Evolutionary conservation across 805 yeast genomes (phyloP).

Genomic region (Nadsonia fulvescens): DNA sequence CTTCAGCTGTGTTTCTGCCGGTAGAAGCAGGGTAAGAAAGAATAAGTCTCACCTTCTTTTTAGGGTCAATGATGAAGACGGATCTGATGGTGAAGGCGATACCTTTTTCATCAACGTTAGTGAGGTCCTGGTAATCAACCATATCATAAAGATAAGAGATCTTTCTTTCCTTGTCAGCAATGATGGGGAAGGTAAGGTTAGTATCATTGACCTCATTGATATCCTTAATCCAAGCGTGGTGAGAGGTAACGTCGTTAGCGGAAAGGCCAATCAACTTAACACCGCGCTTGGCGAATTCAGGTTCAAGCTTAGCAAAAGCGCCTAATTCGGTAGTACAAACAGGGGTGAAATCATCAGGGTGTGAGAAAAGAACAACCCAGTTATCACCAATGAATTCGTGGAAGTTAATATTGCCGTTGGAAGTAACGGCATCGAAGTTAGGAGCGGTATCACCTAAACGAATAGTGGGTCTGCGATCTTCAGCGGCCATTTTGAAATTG

Average conservation of each 20-base stretch:
- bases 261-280: constrained; percentile 83
- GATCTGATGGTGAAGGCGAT: constrained; percentile 79
- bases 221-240: constrained; percentile 82
- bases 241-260: constrained; percentile 70
- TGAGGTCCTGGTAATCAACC: constrained; percentile 77
- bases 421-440: constrained; percentile 68
- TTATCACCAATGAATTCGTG: constrained; percentile 72
- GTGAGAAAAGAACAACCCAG: constrained; percentile 83
- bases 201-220: constrained; percentile 74
- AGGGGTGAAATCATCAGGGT: constrained; percentile 94
- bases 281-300: constrained; percentile 74
- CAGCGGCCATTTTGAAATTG: no score
- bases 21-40: constrained; percentile 84
- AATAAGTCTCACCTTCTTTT: constrained; percentile 71
- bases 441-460: constrained; percentile 82
- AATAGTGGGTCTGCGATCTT: no score
- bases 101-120: constrained; percentile 51
- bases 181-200: constrained; percentile 70
- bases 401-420: constrained; percentile 71
- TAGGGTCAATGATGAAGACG: constrained; percentile 80
- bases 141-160: constrained; percentile 69
- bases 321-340: constrained; percentile 95
- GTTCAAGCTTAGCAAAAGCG: constrained; percentile 82
- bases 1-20: constrained; percentile 89
- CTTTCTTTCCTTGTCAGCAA: constrained; percentile 76